These are phyloP conservation scores for Cyberlindnera galapagoensis DNA, from an alignment of 805 yeast genomes.

Conservation along the genomic window DNA sequence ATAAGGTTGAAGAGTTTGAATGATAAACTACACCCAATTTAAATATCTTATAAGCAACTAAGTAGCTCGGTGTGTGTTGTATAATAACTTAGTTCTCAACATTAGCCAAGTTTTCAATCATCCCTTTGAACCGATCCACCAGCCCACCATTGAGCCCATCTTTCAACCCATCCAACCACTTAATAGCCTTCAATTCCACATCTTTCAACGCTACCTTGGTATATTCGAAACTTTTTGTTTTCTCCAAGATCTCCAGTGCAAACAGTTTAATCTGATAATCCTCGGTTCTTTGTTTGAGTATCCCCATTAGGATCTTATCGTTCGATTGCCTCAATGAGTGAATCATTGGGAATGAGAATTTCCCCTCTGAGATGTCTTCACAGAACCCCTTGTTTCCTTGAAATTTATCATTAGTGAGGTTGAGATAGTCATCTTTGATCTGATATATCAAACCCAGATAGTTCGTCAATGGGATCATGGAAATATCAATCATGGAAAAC, in stretches of 20 bases:
- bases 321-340: conserved; percentile 44
- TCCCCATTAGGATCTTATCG: conserved; percentile 38
- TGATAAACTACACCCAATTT: conserved; percentile 1
- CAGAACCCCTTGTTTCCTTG: conserved; percentile 67
- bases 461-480: conserved; percentile 59
- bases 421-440: conserved; percentile 77
- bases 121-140: conserved; percentile 4
- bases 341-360: conserved; percentile 78
- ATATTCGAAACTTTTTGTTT: conserved; percentile 19
- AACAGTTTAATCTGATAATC: conserved; percentile 43
- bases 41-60: too few species aligned
- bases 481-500: conserved; percentile 13
- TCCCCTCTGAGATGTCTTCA: conserved; percentile 88
- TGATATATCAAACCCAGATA: conserved; percentile 80
- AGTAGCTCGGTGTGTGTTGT: too few species aligned
- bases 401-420: conserved; percentile 47
- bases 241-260: conserved; percentile 42
- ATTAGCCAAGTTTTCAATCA: conserved; percentile 6
- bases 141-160: background rate
- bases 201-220: conserved; percentile 9
- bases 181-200: conserved; percentile 10
- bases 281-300: conserved; percentile 45
- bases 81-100: background rate
- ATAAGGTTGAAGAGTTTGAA: conserved; percentile 1
- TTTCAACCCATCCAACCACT: conserved; percentile 6